Conservation (phyloP, 176 grass and related monocot species). For the Ensete glaucum region DNA sequence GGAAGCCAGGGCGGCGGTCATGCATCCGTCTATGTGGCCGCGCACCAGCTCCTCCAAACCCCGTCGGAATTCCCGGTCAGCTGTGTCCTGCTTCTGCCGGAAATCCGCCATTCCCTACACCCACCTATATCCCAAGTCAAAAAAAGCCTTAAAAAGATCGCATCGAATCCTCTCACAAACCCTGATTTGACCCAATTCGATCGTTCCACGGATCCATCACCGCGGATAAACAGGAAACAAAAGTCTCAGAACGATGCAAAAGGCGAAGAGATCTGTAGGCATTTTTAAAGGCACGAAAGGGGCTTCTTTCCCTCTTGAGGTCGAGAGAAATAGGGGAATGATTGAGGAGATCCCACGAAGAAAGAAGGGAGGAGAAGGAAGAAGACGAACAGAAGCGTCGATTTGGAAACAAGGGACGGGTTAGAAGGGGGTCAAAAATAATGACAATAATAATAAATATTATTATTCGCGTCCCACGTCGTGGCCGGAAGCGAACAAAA, state of each 20-base stretch:
- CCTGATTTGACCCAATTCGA: not conserved
- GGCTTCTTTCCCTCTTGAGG: not conserved
- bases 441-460: not conserved
- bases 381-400: constrained; percentile 3
- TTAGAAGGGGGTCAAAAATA: not conserved
- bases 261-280: not conserved
- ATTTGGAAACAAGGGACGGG: not conserved
- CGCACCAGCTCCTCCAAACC: constrained; percentile 96
- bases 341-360: not conserved
- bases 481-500: constrained; percentile 4
- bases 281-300: not conserved
- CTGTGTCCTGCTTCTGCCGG: constrained; percentile 50
- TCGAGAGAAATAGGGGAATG: not conserved
- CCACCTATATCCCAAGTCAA: not conserved
- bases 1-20: constrained; percentile 46
- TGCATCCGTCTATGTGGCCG: constrained; percentile 84
- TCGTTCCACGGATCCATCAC: not conserved
- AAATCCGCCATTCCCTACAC: constrained; percentile 34
- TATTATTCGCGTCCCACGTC: not conserved
- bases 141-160: not conserved
- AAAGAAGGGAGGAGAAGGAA: not conserved
- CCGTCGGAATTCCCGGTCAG: constrained; percentile 69
- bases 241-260: not conserved
- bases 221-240: not conserved
- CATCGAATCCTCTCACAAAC: not conserved